Evolutionary conservation across 176 grass and related monocot genomes (phyloP), one percentile per base, ranked within the genome.

Genomic region (Oryza officinalis): DNA sequence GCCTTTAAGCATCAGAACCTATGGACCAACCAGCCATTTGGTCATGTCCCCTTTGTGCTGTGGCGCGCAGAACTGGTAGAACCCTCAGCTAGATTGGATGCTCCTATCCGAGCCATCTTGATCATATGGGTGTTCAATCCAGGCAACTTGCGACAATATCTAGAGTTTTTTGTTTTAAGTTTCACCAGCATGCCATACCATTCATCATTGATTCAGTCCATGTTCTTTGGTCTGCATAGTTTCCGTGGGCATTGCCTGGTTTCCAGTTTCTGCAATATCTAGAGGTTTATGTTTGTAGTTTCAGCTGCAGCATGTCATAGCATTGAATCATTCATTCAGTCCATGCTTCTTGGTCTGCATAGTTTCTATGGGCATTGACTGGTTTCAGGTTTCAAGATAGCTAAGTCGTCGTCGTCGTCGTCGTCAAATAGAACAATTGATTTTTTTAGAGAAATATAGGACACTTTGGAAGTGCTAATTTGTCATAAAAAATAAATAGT

Each of bases 351-450:
- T 65, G 26, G n/a, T 72, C 67, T 13, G 20, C 15, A 66, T 41
- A 57, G 50, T 88, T 83, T 3, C 45, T 33, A 15, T 40, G 38
- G 65, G 28, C 17, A 54, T 54, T 54, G 17, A 49, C 73, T 71
- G 54, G 65, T 78, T 52, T 37, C 32, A 67, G 52, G 3, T 32
- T 54, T 54, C 50, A 63, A 1, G 10, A 25, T 18, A 68, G 63
- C 23, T 87, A 25, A 75, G 33, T 35, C 33, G 1, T 49, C 0
- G 14, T 35, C 32, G 1, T 67, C 13, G n/a, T 66, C 69, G 74
- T 49, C 13, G 1, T 50, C 50, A 54, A 54, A 54, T 54, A 54
- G 17, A 18, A 7, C 50, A 54, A 8, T 22, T 54, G 50, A 22
- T 20, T 7, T 20, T 54, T 6, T 54, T 54, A 49, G 46, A 0